Conservation (phyloP, 2,329 filamentous ascomycete genomes). For the Daldinia sp. region DNA sequence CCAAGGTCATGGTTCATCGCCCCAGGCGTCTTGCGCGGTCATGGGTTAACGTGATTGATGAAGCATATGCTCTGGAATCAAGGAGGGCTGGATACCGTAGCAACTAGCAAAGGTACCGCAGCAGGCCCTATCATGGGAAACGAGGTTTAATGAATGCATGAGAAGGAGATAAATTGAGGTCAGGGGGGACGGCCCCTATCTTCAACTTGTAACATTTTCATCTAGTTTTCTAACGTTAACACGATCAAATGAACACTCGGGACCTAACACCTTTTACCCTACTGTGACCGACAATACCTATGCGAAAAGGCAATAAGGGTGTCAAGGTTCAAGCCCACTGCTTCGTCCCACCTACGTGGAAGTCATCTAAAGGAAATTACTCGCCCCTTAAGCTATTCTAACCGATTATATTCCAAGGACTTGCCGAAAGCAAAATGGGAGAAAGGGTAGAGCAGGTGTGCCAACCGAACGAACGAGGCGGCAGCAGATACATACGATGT, state of each 20-base stretch:
- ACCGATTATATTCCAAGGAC: too few species aligned
- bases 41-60: neutral
- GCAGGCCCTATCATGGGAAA: neutral
- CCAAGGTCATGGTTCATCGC: constrained; percentile 45
- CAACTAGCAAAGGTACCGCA: neutral
- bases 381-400: neutral
- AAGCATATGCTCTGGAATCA: neutral
- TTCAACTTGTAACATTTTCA: neutral
- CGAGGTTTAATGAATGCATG: neutral
- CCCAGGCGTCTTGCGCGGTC: constrained; percentile 11
- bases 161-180: too few species aligned
- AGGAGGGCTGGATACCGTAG: neutral
- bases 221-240: neutral
- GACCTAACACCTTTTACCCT: neutral
- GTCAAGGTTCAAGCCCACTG: neutral
- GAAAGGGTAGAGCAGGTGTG: too few species aligned
- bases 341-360: neutral
- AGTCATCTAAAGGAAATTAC: neutral
- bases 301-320: neutral
- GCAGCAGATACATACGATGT: too few species aligned
- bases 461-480: too few species aligned
- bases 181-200: neutral
- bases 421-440: too few species aligned
- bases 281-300: neutral
- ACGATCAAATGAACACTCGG: neutral